Evolutionary conservation across 192 early-diverging fungal species (phyloP).

Genomic region (Coemansia sp.): DNA sequence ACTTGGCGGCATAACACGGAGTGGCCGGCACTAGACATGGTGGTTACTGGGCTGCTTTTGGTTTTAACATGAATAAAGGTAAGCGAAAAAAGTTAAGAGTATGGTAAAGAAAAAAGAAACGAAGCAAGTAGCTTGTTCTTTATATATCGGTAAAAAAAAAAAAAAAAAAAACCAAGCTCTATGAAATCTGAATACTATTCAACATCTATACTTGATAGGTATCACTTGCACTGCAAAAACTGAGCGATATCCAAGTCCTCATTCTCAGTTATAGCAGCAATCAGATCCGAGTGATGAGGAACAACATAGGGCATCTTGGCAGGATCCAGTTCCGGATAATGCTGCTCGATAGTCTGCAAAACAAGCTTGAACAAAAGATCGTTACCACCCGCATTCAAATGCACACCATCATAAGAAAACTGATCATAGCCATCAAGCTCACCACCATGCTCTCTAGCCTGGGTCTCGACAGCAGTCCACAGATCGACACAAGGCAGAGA

Average conservation of each 20-base stretch:
- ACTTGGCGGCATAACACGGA: background rate
- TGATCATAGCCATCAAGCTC: constrained; percentile 22
- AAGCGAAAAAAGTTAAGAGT: background rate
- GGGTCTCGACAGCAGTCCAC: constrained; percentile 35
- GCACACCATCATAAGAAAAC: constrained; percentile 36
- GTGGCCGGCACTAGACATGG: background rate
- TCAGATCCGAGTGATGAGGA: background rate
- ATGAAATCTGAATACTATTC: too few species aligned
- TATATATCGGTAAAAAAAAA: too few species aligned
- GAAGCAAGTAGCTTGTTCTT: background rate
- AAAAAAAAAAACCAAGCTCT: too few species aligned
- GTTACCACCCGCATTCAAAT: constrained; percentile 46
- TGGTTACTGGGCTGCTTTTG: too few species aligned
- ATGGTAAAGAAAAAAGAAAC: too few species aligned
- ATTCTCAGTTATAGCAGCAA: background rate
- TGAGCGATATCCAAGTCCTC: background rate
- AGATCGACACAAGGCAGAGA: constrained; percentile 33
- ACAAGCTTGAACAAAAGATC: constrained; percentile 31
- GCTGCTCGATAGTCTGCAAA: constrained; percentile 3
- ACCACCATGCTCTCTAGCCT: background rate
- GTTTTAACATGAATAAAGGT: background rate
- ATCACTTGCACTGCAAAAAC: background rate
- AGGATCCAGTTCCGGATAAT: constrained; percentile 31
- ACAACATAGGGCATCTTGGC: constrained; percentile 23
- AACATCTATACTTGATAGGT: background rate